A percentile compares a stretch with the other conserved stretches of the same genome.
These are phyloP conservation scores for Colletotrichum spaethianum DNA, from an alignment of 2,329 filamentous ascomycete genomes.

Conservation along the genomic window DNA sequence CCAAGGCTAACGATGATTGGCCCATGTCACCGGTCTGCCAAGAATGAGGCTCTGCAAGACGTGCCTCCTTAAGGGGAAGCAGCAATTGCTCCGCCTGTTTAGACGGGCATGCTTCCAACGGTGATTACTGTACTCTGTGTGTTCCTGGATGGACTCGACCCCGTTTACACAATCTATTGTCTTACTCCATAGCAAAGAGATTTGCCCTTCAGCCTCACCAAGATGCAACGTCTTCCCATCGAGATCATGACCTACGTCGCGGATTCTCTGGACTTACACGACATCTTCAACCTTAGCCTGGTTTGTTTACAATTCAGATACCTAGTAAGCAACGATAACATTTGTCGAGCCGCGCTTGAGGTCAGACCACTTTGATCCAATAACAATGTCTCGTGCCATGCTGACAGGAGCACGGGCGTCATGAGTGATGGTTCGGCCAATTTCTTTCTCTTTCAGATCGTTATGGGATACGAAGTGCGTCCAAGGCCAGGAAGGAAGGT, in stretches of 20 bases:
- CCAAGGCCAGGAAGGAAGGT: conserved; percentile 31
- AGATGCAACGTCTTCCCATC: conserved; percentile 63
- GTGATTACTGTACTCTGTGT: background rate
- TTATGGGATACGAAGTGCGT: conserved; percentile 32
- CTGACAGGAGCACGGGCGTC: conserved; percentile 43
- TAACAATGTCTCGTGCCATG: background rate
- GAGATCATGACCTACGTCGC: conserved; percentile 74
- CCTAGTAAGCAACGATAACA: conserved; percentile 67
- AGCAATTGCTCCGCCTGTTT: background rate
- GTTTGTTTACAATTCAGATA: conserved; percentile 66
- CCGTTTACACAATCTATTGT: background rate
- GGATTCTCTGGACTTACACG: conserved; percentile 67
- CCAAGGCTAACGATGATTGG: background rate
- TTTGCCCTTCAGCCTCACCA: background rate
- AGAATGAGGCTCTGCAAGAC: background rate
- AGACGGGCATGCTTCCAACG: background rate
- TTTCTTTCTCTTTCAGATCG: conserved; percentile 13
- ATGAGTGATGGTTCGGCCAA: conserved; percentile 29
- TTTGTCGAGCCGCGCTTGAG: conserved; percentile 71
- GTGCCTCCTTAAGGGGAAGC: background rate
- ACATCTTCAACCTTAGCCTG: conserved; percentile 69
- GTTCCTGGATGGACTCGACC: background rate
- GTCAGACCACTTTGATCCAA: conserved; percentile 56
- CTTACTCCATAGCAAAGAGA: too few relatives aligned
- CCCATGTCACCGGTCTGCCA: background rate